phyloP scores from a whole-genome alignment of 345 rosid genomes.

The Erucastrum elatum region DNA sequence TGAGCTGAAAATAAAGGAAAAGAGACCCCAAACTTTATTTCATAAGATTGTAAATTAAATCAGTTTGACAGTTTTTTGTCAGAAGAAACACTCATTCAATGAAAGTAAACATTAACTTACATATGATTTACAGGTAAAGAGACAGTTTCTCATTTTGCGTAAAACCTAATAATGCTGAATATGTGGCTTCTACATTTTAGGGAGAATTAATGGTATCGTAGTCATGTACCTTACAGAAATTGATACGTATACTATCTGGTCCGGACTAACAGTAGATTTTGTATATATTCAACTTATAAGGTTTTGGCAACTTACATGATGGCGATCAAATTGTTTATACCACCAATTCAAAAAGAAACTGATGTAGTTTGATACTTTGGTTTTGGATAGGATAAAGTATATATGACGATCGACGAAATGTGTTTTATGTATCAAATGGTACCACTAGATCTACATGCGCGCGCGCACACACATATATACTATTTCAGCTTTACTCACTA shows the following conservation, averaged over 20 bases:
- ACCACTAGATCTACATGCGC: background rate
- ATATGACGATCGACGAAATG: background rate
- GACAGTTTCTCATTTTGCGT: slow-evolving; percentile 35
- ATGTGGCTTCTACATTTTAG: background rate
- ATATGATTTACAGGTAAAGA: slow-evolving; percentile 34
- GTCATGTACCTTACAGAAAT: background rate
- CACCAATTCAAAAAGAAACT: background rate
- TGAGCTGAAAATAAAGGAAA: background rate
- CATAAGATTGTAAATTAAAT: background rate
- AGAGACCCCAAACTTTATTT: background rate
- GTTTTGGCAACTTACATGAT: background rate
- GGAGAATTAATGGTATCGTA: slow-evolving; percentile 12
- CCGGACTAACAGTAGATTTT: background rate
- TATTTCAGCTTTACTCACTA: background rate
- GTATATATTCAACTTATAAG: background rate
- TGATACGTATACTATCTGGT: slow-evolving; percentile 1
- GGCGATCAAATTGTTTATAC: background rate
- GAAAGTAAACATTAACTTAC: slow-evolving; percentile 23
- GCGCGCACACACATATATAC: background rate
- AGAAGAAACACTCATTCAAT: background rate
- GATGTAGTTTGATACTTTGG: slow-evolving; percentile 1
- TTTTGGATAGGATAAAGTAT: background rate
- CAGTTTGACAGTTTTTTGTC: background rate
- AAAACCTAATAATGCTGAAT: slow-evolving; percentile 22
- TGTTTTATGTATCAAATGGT: background rate